A percentile compares a stretch with the other conserved stretches of the same genome.
Evolutionary conservation across 306 rosid genomes (phyloP).

Genomic region (Ormosia semicastrata): DNA sequence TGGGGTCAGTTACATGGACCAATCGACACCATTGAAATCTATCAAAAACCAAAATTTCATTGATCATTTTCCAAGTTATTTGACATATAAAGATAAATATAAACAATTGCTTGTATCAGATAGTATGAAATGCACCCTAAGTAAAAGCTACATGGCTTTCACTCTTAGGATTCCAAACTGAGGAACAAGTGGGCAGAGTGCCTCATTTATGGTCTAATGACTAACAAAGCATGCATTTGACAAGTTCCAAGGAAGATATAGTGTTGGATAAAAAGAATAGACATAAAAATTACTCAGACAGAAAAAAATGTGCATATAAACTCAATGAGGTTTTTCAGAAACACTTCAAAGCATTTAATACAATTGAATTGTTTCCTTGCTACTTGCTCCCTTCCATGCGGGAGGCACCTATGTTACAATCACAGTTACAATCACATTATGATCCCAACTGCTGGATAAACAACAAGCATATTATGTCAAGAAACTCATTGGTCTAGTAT

Average conservation of each 20-base stretch:
- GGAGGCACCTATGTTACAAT: background rate
- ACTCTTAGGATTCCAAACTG: background rate
- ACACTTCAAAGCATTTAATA: background rate
- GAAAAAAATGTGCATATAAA: background rate
- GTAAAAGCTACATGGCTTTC: background rate
- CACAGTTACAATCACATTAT: constrained; percentile 12
- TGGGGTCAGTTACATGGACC: too few relatives aligned
- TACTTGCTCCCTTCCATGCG: background rate
- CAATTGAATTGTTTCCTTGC: background rate
- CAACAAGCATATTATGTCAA: background rate
- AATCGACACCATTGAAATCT: too few relatives aligned
- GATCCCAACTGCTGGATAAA: background rate
- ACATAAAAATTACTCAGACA: background rate
- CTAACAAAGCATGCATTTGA: background rate
- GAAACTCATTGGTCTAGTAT: background rate
- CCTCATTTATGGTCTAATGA: background rate
- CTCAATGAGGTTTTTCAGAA: background rate
- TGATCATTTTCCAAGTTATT: background rate
- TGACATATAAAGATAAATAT: background rate
- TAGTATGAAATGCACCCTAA: background rate
- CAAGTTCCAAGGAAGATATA: background rate
- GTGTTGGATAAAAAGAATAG: background rate
- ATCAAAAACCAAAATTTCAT: too few relatives aligned
- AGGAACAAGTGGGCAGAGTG: background rate
- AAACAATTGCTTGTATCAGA: background rate